Conservation (phyloP, 1,284 basidiomycete species). For the Apiotrichum sp. region DNA sequence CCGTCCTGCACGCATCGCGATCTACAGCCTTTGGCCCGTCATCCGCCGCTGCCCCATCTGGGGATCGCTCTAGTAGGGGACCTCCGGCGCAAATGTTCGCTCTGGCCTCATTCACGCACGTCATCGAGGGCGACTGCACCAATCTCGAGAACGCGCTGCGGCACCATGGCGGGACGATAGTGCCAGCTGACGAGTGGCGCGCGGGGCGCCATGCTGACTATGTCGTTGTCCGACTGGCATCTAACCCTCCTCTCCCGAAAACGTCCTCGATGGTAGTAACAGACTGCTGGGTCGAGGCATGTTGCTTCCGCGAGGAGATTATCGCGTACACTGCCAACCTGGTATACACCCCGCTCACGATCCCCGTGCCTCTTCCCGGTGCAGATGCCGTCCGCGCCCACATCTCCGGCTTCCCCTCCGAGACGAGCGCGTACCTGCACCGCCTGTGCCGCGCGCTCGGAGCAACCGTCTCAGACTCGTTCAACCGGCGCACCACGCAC, state of each 20-base stretch:
- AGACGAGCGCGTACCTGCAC: slow-evolving; percentile 30
- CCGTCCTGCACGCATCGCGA: slow-evolving; percentile 31
- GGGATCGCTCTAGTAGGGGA: too few species aligned
- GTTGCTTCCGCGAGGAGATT: slow-evolving; percentile 32
- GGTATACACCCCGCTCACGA: slow-evolving; percentile 36
- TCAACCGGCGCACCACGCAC: slow-evolving; percentile 34
- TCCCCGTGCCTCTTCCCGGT: slow-evolving; percentile 32
- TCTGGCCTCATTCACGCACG: slow-evolving; percentile 34
- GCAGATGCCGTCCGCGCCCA: slow-evolving; percentile 23
- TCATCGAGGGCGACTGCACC: slow-evolving; percentile 30
- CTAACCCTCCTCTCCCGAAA: neutral
- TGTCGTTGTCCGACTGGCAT: slow-evolving; percentile 36
- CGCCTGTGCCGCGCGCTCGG: slow-evolving; percentile 36
- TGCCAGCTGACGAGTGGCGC: slow-evolving; percentile 28
- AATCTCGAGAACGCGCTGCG: slow-evolving; percentile 33
- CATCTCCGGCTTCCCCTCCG: slow-evolving; percentile 35
- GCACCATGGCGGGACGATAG: slow-evolving; percentile 27
- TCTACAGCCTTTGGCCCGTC: slow-evolving; percentile 22
- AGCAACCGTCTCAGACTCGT: slow-evolving; percentile 24
- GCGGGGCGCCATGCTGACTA: slow-evolving; percentile 36
- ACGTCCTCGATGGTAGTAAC: slow-evolving; percentile 29
- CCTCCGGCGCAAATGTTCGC: slow-evolving; percentile 24
- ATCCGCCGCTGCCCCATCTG: neutral
- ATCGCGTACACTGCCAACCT: slow-evolving; percentile 32
- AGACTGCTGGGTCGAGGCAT: slow-evolving; percentile 46